Conservation (phyloP, 177 flowering plant genomes). For the Telopea speciosissima region DNA sequence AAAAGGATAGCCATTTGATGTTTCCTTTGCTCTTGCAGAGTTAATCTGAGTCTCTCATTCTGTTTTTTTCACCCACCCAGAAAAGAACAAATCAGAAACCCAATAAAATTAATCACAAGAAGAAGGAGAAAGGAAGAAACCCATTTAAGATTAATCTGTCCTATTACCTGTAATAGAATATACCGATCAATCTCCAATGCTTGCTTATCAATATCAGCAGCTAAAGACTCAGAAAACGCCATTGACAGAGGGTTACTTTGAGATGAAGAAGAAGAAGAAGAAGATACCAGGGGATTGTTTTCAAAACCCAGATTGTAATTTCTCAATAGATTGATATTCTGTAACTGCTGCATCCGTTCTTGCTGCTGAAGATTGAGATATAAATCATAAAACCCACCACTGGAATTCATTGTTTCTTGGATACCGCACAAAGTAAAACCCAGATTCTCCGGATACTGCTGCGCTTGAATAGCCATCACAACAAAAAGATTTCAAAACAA, state of each 20-base stretch:
- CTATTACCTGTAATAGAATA: conserved; percentile 41
- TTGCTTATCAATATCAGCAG: conserved; percentile 30
- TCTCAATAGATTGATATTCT: conserved; percentile 6
- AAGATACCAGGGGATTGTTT: conserved; percentile 9
- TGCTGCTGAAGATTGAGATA: conserved; percentile 13
- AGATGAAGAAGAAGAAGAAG: no score
- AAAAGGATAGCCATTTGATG: conserved; percentile 34
- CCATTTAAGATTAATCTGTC: conserved; percentile 9
- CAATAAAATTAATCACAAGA: conserved; percentile 3
- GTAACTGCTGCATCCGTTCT: conserved; percentile 6
- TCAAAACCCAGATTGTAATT: conserved; percentile 9
- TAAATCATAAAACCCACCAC: conserved; percentile 16
- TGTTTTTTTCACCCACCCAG: no score
- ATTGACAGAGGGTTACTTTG: no score
- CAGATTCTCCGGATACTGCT: conserved; percentile 19
- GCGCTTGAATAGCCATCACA: conserved; percentile 33
- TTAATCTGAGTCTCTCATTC: conserved; percentile 58
- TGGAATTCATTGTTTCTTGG: conserved; percentile 21
- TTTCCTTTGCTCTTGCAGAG: conserved; percentile 55
- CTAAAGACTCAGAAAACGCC: conserved; percentile 21
- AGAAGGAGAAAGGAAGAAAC: neutral
- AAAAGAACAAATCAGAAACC: no score
- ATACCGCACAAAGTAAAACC: conserved; percentile 16
- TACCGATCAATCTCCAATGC: conserved; percentile 38
- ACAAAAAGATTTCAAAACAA: neutral